phyloP scores from a whole-genome alignment of 2,329 filamentous ascomycete species.

The Fusarium penzigii region DNA sequence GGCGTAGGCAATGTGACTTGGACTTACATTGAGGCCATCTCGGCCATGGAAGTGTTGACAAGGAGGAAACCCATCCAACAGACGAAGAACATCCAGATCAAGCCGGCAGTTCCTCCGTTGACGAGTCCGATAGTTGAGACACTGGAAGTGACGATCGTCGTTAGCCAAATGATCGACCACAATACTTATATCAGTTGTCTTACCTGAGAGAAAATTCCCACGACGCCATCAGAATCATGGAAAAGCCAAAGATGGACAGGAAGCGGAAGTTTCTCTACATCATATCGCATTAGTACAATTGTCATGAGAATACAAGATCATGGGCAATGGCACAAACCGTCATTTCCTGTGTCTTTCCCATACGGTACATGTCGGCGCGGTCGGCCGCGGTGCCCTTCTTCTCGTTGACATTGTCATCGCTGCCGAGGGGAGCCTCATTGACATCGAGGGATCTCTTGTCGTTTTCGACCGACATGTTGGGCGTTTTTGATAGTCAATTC shows the following conservation, averaged over 20 bases:
- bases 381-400: slow-evolving; percentile 22
- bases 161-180: background rate
- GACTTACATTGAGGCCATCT: slow-evolving; percentile 48
- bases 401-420: slow-evolving; percentile 16
- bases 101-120: slow-evolving; percentile 48
- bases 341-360: slow-evolving; percentile 25
- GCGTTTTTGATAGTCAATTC: no score
- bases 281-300: background rate
- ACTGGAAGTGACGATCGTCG: background rate
- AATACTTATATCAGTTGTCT: accelerated
- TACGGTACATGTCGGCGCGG: slow-evolving; percentile 26
- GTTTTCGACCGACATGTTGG: slow-evolving; percentile 12
- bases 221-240: slow-evolving; percentile 46
- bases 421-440: background rate
- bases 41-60: slow-evolving; percentile 46
- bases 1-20: no score
- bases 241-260: slow-evolving; percentile 48
- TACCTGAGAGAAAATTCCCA: slow-evolving; percentile 45
- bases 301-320: no score
- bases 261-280: slow-evolving; percentile 46
- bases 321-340: slow-evolving; percentile 7
- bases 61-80: slow-evolving; percentile 40
- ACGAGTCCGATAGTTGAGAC: slow-evolving; percentile 25
- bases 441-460: slow-evolving; percentile 10
- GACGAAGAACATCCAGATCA: slow-evolving; percentile 47